Evolutionary conservation across 1,139 yeast genomes (phyloP).

Genomic region (Kurtzmaniella quercitrusa): DNA sequence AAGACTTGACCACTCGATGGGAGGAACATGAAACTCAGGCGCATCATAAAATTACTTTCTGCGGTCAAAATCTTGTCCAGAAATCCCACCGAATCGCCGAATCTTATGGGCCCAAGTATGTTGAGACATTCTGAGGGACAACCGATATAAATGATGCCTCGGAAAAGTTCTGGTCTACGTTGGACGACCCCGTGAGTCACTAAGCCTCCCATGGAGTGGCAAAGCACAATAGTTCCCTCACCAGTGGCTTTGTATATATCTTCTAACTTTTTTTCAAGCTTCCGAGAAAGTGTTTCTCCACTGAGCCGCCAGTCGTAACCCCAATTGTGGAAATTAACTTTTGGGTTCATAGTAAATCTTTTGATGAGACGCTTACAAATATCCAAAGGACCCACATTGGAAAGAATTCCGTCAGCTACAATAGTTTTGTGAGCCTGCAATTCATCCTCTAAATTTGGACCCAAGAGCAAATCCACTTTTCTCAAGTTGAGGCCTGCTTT

Average conservation of each 20-base stretch:
- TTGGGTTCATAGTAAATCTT: constrained; percentile 52
- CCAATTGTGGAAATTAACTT: constrained; percentile 63
- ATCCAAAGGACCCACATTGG: constrained; percentile 87
- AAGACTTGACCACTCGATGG: constrained; percentile 76
- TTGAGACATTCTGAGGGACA: constrained; percentile 82
- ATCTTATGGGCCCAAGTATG: constrained; percentile 78
- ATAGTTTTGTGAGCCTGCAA: constrained; percentile 45
- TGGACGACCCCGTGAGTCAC: constrained; percentile 79
- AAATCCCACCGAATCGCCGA: constrained; percentile 75
- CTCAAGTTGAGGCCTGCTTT: constrained; percentile 78
- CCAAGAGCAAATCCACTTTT: constrained; percentile 65
- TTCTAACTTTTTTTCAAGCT: constrained; percentile 27
- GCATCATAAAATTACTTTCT: constrained; percentile 83
- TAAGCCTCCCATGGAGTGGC: constrained; percentile 93
- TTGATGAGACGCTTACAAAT: constrained; percentile 60
- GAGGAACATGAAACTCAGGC: constrained; percentile 73
- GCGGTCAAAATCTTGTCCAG: constrained; percentile 73
- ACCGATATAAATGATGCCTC: constrained; percentile 79
- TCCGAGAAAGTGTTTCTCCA: constrained; percentile 32
- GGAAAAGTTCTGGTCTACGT: constrained; percentile 58
- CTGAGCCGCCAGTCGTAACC: constrained; percentile 93
- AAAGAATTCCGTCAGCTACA: constrained; percentile 72
- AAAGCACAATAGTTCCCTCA: constrained; percentile 64
- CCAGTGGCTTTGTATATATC: constrained; percentile 37
- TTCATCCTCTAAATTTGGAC: constrained; percentile 68